Evolutionary conservation across 2,329 filamentous ascomycete genomes (phyloP), one percentile per base, ranked within the genome.

Genomic region (Ophiostoma quercus): DNA sequence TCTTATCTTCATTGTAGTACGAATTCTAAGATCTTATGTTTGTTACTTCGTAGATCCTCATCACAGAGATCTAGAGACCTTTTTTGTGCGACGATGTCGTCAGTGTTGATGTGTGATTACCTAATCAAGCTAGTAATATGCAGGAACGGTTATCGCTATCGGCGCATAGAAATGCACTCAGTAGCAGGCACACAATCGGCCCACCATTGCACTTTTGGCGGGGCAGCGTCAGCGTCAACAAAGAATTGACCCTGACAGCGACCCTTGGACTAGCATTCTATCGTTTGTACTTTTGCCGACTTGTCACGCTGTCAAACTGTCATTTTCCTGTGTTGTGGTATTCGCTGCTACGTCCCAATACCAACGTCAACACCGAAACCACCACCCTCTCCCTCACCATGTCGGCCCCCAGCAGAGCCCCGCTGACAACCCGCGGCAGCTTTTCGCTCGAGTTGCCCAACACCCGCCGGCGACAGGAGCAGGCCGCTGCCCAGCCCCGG

Each of bases 381-480:
- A 16, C 16, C 43, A 47, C 43, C 43, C 43, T n/a, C 43, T 6
- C 12, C 65, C 65, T 66, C 39, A 63, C 22, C 29, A 72, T 72
- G 71, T 43, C 69, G n/a, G 14, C 67, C 8, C 57, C 70, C 60
- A 67, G 25, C 32, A 68, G 68, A 47, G 39, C 67, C 9, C 67
- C 73, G 2, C 22, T 69, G 37, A 25, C 41, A 14, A 67, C 71
- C 4, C 66, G 67, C 0, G 67, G 51, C 11, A 66, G 68, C 19
- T 74, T 73, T 19, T 74, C 73, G 3, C 32, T 73, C 76, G 87
- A 89, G 73, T 85, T 88, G 75, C 86, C 88, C 77, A 85, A 89
- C 75, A 88, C 87, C 73, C 85, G 87, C 67, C 84, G 85, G 39
- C 85, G 85, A 12, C 79, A 80, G 71, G 81, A 82, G 62, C 62